Evolutionary conservation across 805 yeast genomes (phyloP).

Genomic region (Suhomyces faveliae): DNA sequence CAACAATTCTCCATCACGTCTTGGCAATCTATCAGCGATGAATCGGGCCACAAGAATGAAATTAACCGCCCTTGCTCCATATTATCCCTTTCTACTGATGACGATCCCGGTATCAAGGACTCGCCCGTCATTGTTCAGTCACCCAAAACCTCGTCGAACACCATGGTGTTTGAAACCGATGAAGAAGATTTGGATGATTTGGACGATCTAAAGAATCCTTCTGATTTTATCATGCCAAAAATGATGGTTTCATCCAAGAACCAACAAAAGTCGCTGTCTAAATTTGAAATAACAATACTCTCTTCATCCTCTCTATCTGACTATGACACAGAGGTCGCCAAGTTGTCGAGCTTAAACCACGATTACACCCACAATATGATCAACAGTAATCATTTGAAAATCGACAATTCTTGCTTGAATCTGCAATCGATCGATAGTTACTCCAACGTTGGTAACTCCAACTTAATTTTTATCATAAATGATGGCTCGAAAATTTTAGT

Average conservation of each 20-base stretch:
- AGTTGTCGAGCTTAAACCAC: slow-evolving; percentile 17
- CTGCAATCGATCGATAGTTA: neutral
- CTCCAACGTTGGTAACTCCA: slow-evolving; percentile 18
- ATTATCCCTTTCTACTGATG: slow-evolving; percentile 29
- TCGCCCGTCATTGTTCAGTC: slow-evolving; percentile 24
- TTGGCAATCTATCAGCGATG: slow-evolving; percentile 33
- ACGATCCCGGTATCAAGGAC: slow-evolving; percentile 16
- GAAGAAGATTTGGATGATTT: slow-evolving; percentile 17
- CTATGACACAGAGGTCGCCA: slow-evolving; percentile 17
- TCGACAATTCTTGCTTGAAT: neutral
- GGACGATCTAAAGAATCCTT: slow-evolving; percentile 12
- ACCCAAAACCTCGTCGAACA: slow-evolving; percentile 17
- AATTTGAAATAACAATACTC: slow-evolving; percentile 22
- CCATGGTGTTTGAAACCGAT: slow-evolving; percentile 41
- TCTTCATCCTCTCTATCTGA: slow-evolving; percentile 17
- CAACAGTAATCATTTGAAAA: slow-evolving; percentile 16
- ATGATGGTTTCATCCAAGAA: slow-evolving; percentile 21
- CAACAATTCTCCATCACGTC: slow-evolving; percentile 19
- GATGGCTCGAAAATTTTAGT: slow-evolving; percentile 36
- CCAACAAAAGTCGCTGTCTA: neutral
- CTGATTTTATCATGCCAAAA: slow-evolving; percentile 40
- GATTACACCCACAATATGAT: slow-evolving; percentile 13
- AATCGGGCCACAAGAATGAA: slow-evolving; percentile 13
- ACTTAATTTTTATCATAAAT: slow-evolving; percentile 35
- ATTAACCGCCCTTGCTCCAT: slow-evolving; percentile 18